Base-by-base conservation (phyloP, 129 eudicot species). In the Artemisia tridentata region DNA sequence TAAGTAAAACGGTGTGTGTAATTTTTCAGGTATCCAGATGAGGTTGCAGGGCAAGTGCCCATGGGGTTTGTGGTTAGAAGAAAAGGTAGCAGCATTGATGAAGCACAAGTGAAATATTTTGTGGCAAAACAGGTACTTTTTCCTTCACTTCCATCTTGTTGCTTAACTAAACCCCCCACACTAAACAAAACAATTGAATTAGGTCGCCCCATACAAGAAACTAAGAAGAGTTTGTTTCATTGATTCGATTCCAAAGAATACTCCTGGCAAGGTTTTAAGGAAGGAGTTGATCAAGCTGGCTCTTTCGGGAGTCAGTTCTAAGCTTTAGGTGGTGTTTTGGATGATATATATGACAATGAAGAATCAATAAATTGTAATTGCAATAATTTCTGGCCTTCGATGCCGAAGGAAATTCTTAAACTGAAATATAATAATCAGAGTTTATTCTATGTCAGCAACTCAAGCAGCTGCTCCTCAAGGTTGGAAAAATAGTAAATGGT, bases 1-100 rank as follows among this genome's bases (percentile, higher is more conserved):
- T 64, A 52, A n/a, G 19, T 34, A 49, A 3, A 11, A 54, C 27
- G 45, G 43, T 48, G 16, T 62, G 78, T 65, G 41, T 64, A 63
- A 69, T 49, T 59, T 57, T 18, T 29, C 74, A 88, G 96, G 74
- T 85, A 79, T 75, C 88, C 96, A 34, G 88, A 85, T 61, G 91
- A 88, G 49, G 73, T 67, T 65, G 91, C 91, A 19, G 96, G 96
- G 16, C 81, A 88, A 79, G 75, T 88, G 19, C 88, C 91, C 23
- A 80, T 78, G 66, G 96, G 3, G 4, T 89, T 77, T 81, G 88
- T 86, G 57, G 96, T 89, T 63, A 85, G 84, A 75, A 57, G 76
- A 65, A 72, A 68, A 13, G 85, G 77, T 63, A 83, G 88, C 77
- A 73, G 62, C 50, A 58, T 85, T 71, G 67, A 79, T 56, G 85